Evolutionary conservation across 2,329 filamentous ascomycete genomes (phyloP).

Genomic region (Dichotomopilus funicola): DNA sequence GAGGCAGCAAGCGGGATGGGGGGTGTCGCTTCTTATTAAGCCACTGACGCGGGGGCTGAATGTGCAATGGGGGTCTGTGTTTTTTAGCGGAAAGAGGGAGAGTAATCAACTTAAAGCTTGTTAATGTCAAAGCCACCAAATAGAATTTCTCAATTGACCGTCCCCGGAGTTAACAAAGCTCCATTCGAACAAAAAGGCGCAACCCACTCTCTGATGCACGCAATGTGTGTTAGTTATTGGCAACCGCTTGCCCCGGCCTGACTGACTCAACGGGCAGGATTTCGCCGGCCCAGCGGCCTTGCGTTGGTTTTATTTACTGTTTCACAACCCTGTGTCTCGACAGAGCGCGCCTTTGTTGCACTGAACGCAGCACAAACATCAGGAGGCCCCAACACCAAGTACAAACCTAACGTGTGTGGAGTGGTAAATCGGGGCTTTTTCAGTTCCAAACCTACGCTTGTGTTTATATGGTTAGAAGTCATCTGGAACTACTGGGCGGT

Average conservation of each 20-base stretch:
- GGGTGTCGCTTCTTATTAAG: slow-evolving; percentile 8
- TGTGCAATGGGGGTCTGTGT: too few species aligned
- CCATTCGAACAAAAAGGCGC: slow-evolving; percentile 12
- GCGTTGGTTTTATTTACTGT: too few species aligned
- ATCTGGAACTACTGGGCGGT: too few species aligned
- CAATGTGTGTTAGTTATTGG: neutral
- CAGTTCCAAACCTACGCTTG: too few species aligned
- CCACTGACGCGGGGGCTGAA: slow-evolving; percentile 10
- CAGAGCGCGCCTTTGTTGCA: too few species aligned
- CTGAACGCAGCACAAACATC: too few species aligned
- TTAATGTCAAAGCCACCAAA: neutral
- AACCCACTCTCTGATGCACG: slow-evolving; percentile 14
- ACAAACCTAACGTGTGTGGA: too few species aligned
- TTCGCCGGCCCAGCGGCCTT: neutral
- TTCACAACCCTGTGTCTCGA: too few species aligned
- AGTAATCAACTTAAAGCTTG: neutral
- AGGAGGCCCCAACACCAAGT: too few species aligned
- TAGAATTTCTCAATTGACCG: slow-evolving; percentile 8
- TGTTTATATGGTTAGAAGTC: too few species aligned
- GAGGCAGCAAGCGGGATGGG: neutral
- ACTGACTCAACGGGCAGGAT: neutral
- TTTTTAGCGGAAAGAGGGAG: neutral
- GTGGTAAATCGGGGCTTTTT: too few species aligned
- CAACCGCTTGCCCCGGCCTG: neutral
- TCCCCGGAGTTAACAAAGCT: slow-evolving; percentile 12